phyloP scores from a whole-genome alignment of 352 stramenopile genomes.

The Globisporangium canariense region DNA sequence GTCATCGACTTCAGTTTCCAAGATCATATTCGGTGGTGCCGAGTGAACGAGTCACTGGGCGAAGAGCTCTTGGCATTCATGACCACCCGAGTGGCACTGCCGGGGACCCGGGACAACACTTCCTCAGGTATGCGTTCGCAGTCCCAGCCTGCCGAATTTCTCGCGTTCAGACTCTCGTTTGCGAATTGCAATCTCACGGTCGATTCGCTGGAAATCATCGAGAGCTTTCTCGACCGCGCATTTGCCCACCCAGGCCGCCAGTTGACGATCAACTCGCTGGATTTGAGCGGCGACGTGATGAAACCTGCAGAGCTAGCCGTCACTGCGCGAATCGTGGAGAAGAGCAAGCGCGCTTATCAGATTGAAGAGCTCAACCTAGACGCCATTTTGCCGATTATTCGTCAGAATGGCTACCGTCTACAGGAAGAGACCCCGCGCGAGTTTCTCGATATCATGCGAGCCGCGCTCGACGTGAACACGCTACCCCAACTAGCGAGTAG shows the following conservation, averaged over 20 bases:
- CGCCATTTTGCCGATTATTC: background rate
- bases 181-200: background rate
- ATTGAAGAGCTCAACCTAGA: conserved; percentile 6
- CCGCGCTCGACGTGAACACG: background rate
- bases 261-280: background rate
- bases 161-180: background rate
- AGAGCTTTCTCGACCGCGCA: conserved; percentile 10
- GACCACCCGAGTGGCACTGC: background rate
- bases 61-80: conserved; percentile 1
- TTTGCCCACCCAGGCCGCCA: conserved; percentile 2
- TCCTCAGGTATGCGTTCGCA: no score
- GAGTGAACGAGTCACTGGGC: background rate
- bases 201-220: conserved; percentile 5
- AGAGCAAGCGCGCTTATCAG: background rate
- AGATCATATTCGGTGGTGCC: background rate
- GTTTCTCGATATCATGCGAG: background rate
- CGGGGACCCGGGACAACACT: background rate
- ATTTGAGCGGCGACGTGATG: conserved; percentile 9
- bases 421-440: background rate
- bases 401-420: no score
- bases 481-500: background rate
- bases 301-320: conserved; percentile 9
- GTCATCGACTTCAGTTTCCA: background rate
- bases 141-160: background rate
- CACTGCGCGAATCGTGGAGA: conserved; percentile 9